Base-by-base conservation (phyloP, 352 stramenopile genomes). In the Phytophthora pluvialis region DNA sequence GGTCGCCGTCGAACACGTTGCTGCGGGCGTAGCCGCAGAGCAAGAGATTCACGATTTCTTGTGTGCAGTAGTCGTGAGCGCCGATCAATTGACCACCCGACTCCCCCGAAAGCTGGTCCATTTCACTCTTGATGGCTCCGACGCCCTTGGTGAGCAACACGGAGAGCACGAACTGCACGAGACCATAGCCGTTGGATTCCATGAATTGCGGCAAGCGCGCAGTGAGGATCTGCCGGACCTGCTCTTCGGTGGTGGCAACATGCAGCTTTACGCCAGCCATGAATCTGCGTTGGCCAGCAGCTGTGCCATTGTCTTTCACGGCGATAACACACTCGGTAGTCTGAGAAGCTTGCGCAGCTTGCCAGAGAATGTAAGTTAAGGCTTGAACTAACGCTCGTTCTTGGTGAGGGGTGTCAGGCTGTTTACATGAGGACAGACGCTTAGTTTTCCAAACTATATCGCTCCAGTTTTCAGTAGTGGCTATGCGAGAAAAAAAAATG, bases 11-110 rank as follows among this genome's bases (percentile, higher is more conserved):
- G 73, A 99, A 99, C 3, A 99, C 91, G 60, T 99, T 98, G 71
- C 90, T 98, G 53, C 79, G 83, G 6, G 95, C 95, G 38, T 90
- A 81, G 8, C 97, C 97, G 21, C 90, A 89, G 6, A 99, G 72
- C n/a, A 99, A 69, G 36, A 99, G 67, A 77, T 99, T 99, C 7
- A 99, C 97, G 25, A 99, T 80, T 68, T 99, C 97, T 59, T 99
- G 95, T 0, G 86, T 95, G 53, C 89, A 95, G 45, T 97, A 97
- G 57, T 96, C 88, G 59, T 97, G 90, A 0, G 67, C 72, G 11
- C 91, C 91, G 36, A 97, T 93, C 39, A 97, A 73, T 56, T 86
- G 81, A 3, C 78, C 73, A 21, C 70, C 75, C 5, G 64, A 55
- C 21, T 81, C 75, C 40, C 80, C 78, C 35, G 79, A 85, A 15